A percentile compares a stretch with the other conserved stretches of the same genome.
Conservation (phyloP, 1,139 yeast species). For the Blastobotrys illinoisensis region DNA sequence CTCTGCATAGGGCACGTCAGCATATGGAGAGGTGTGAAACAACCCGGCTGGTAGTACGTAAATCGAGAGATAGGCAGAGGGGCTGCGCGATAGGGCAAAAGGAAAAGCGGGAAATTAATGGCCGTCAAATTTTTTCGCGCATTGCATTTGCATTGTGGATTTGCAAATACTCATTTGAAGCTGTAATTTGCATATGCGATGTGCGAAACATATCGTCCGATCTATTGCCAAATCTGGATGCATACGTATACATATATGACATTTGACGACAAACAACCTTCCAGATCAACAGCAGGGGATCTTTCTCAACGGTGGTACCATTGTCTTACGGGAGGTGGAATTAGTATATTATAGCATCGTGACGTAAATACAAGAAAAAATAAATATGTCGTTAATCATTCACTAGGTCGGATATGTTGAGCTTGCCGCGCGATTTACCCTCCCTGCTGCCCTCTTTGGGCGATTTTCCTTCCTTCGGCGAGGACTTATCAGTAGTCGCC, state of each 20-base stretch:
- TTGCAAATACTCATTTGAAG: background rate
- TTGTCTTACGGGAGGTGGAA: background rate
- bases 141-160: background rate
- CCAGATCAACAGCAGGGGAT: background rate
- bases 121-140: background rate
- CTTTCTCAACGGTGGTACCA: background rate
- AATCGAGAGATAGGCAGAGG: background rate
- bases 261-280: background rate
- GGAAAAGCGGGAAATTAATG: background rate
- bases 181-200: background rate
- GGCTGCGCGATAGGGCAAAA: background rate
- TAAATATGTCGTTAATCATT: conserved; percentile 4
- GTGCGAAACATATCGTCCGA: background rate
- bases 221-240: background rate
- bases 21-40: no score
- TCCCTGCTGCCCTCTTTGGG: conserved; percentile 2
- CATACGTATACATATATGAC: background rate
- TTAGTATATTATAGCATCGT: background rate
- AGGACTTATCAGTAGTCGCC: background rate
- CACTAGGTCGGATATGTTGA: conserved; percentile 36
- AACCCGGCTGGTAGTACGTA: no score
- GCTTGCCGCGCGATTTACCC: conserved; percentile 18
- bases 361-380: conserved; percentile 2
- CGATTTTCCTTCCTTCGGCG: background rate
- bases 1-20: background rate